Conservation (phyloP, 176 grass and related monocot genomes). For the Aegilops sharonensis region DNA sequence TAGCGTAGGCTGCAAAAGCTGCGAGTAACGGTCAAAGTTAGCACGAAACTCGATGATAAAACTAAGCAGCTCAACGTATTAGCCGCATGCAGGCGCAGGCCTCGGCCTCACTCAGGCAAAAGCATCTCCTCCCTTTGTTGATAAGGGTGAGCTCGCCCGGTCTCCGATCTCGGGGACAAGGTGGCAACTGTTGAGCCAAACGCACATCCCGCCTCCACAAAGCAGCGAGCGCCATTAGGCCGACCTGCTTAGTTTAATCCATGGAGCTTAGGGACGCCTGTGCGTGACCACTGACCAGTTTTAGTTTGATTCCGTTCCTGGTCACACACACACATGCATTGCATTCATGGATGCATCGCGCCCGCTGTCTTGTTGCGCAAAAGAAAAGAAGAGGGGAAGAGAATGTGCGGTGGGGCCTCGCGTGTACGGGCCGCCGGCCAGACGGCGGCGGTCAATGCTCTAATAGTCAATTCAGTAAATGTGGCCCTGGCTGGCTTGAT, state of each 20-base stretch:
- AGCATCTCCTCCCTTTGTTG: constrained; percentile 12
- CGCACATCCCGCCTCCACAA: background rate
- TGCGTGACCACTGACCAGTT: background rate
- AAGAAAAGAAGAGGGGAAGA: background rate
- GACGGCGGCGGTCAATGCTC: constrained; percentile 17
- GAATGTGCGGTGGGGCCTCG: background rate
- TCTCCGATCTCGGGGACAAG: constrained; percentile 58
- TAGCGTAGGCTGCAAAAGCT: background rate
- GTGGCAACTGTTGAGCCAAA: background rate
- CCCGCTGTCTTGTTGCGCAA: constrained; percentile 16
- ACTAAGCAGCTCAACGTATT: background rate
- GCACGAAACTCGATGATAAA: background rate
- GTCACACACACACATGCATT: too few species aligned
- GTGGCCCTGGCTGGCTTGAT: constrained; percentile 34
- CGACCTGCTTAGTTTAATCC: constrained; percentile 31
- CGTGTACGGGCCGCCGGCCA: constrained; percentile 19
- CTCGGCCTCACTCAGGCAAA: background rate
- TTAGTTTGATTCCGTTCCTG: background rate
- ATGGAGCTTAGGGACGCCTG: background rate
- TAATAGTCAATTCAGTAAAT: constrained; percentile 52
- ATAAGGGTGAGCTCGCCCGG: constrained; percentile 31
- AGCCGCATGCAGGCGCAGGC: background rate
- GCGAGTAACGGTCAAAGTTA: constrained; percentile 39
- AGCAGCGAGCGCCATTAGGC: background rate
- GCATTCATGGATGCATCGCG: background rate